Base-by-base conservation (phyloP, 352 stramenopile species). In the Ochromonadaceae sp. region DNA sequence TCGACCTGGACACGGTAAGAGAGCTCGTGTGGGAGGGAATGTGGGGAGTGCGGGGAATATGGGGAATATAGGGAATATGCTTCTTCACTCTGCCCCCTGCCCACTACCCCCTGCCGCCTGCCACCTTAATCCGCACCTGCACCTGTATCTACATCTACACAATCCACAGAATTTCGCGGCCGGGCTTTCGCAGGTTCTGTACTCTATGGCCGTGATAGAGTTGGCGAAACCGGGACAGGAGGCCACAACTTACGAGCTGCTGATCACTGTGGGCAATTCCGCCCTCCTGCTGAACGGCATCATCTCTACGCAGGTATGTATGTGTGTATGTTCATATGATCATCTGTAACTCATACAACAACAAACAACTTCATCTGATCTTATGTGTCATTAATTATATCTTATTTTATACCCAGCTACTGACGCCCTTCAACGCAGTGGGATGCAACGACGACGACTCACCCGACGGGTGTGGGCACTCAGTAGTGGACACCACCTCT, bases 171-270 rank as follows among this genome's bases (percentile, higher is more conserved):
- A 49, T n/a, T 60, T 60, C 35, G 52, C 47, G 52, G n/a, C 9
- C 43, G 52, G 52, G 43, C 32, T 60, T n/a, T 47, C 26, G 14
- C 52, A 60, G 30, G 52, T 60, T 5, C 32, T 60, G 5, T 60
- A 28, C 26, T 60, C 52, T 3, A 60, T 60, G 52, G 52, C 52
- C 17, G 52, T 60, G 5, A 60, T 60, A 31, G 52, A 60, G 32
- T 60, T 60, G 25, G 52, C 52, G 4, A 41, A 28, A 25, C 52
- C 52, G 20, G 52, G 52, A 12, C 52, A 48, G 34, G 52, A 60
- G 32, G 52, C 52, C 7, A 60, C 52, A 7, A 60, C 52, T 15
- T 60, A 60, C 25, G 52, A 60, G n/a, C 30, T 60, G 4, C 43
- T 60, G 26, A 52, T 60, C 2, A 60, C 52, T 4, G 31, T 20